Evolutionary conservation across 805 yeast species (phyloP).

Genomic region (Wickerhamomyces rabaulensis): DNA sequence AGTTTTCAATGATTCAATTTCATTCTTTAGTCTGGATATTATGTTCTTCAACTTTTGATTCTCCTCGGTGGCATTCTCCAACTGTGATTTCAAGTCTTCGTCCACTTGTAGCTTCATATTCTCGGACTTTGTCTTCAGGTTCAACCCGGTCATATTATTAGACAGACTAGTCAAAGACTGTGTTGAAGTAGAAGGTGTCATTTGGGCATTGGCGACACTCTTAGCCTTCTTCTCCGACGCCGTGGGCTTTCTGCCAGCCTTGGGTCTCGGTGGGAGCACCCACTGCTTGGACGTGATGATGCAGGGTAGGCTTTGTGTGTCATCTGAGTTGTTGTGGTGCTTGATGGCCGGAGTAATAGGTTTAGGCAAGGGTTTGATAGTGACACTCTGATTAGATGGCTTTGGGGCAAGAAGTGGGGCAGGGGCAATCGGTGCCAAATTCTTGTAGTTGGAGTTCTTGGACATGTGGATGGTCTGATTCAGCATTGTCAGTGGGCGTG

Average conservation of each 20-base stretch:
- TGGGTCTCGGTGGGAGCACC: conserved; percentile 82
- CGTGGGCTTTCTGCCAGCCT: conserved; percentile 57
- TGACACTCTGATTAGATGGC: background rate
- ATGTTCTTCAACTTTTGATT: conserved; percentile 39
- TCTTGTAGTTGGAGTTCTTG: background rate
- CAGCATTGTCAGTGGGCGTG: background rate
- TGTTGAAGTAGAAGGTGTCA: background rate
- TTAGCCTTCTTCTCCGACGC: conserved; percentile 9
- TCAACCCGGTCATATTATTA: background rate
- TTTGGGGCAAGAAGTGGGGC: conserved; percentile 7
- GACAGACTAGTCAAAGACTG: background rate
- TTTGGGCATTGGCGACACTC: background rate
- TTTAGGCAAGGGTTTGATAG: background rate
- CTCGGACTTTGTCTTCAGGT: background rate
- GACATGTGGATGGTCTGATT: background rate
- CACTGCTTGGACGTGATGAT: conserved; percentile 61
- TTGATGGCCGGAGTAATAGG: background rate
- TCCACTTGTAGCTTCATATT: conserved; percentile 15
- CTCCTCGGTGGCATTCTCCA: conserved; percentile 38
- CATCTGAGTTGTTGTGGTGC: background rate
- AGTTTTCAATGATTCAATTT: conserved; percentile 27
- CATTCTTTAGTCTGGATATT: conserved; percentile 33
- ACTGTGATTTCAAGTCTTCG: conserved; percentile 29
- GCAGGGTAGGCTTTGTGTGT: conserved; percentile 8
- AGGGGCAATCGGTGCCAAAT: conserved; percentile 10